Conservation (phyloP, 352 stramenopile genomes). For the Nothophytophthora sp. region DNA sequence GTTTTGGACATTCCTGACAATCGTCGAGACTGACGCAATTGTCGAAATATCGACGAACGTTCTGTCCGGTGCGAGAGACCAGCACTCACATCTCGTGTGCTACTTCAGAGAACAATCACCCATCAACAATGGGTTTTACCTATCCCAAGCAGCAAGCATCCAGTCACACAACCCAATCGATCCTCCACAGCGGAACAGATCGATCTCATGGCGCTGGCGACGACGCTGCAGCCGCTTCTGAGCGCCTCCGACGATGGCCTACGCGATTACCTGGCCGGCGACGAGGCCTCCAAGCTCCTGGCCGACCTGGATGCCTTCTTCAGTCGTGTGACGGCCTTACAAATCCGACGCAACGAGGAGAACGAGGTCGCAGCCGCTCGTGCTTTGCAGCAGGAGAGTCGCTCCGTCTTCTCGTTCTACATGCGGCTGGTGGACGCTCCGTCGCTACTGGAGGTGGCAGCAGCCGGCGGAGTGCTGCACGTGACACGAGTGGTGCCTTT, state of each 20-base stretch:
- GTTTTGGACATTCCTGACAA: too few relatives aligned
- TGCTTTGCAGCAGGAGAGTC: conserved; percentile 10
- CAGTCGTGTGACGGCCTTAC: conserved; percentile 10
- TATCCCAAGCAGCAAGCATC: too few relatives aligned
- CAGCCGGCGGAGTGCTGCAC: conserved; percentile 32
- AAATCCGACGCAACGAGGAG: conserved; percentile 9
- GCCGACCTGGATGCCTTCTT: conserved; percentile 38
- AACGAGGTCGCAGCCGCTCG: too few relatives aligned
- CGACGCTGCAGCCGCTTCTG: conserved; percentile 3
- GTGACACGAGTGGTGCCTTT: conserved; percentile 57
- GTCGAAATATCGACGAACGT: too few relatives aligned
- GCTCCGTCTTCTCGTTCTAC: conserved; percentile 44
- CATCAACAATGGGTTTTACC: too few relatives aligned
- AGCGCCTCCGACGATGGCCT: conserved; percentile 13
- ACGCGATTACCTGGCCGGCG: not conserved
- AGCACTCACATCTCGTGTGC: too few relatives aligned
- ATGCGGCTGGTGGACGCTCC: conserved; percentile 17
- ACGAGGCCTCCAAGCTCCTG: conserved; percentile 7
- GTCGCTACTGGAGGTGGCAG: conserved; percentile 22
- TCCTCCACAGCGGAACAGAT: too few relatives aligned
- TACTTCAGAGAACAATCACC: too few relatives aligned
- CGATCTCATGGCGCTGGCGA: conserved; percentile 3
- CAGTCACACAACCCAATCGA: too few relatives aligned
- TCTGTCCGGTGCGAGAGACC: too few relatives aligned
- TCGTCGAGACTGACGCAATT: too few relatives aligned